These are phyloP conservation scores for Boletellus ananas DNA, from an alignment of 768 basidiomycete species.

Conservation along the genomic window DNA sequence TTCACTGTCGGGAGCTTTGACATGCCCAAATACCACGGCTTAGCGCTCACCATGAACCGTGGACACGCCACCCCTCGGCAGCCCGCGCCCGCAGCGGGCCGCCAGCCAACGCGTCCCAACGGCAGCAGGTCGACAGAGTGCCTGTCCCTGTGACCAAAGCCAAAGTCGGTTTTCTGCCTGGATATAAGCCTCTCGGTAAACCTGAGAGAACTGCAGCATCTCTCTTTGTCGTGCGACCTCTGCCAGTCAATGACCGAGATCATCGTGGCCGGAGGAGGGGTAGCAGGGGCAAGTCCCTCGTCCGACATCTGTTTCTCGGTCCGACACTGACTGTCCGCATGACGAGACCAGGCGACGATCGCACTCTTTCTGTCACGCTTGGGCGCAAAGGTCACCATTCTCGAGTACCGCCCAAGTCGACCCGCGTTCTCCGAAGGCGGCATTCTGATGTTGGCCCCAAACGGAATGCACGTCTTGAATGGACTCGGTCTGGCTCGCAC, in stretches of 20 bases:
- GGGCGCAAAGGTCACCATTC: conserved; percentile 13
- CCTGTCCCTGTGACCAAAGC: no score
- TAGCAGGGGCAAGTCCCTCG: conserved; percentile 22
- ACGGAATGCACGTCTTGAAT: conserved; percentile 28
- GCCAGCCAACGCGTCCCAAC: conserved; percentile 17
- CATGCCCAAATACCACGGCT: no score
- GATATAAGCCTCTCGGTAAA: conserved; percentile 7
- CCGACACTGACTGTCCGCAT: neutral
- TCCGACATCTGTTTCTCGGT: neutral
- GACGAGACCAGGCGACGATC: conserved; percentile 12
- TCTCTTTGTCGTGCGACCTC: neutral
- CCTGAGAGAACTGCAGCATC: neutral
- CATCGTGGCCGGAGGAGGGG: conserved; percentile 27
- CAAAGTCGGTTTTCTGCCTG: neutral
- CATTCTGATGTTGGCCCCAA: conserved; percentile 27
- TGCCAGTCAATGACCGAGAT: conserved; percentile 20
- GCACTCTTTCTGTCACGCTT: conserved; percentile 27
- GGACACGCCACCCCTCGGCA: neutral
- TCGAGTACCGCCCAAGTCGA: conserved; percentile 22
- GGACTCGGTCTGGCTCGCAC: conserved; percentile 23
- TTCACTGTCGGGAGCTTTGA: no score
- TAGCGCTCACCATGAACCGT: no score
- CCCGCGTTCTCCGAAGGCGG: conserved; percentile 21
- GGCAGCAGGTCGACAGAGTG: conserved; percentile 2
- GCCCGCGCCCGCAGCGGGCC: neutral